Base-by-base conservation (phyloP, 768 basidiomycete genomes). In the Grammothele lineata region DNA sequence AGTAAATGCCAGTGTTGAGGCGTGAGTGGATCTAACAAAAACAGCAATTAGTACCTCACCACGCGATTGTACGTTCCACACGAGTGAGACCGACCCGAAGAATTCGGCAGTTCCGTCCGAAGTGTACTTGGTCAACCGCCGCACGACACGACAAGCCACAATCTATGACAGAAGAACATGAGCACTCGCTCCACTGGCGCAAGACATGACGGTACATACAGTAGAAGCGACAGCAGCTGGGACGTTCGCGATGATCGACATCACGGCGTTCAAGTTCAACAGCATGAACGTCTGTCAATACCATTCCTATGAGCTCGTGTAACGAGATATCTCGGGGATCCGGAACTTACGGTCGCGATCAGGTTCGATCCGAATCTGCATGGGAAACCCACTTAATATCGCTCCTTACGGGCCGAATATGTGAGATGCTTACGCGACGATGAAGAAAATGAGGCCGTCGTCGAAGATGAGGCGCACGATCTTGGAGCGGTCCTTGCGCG, bases 221-320 rank as follows among this genome's bases (percentile, higher is more conserved):
- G 83, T 85, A 34, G 81, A 81, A 3, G 78, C 74, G 49, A 85
- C 77, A 15, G 83, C 83, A 26, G 84, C 83, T 3, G 84, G 84
- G 35, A 86, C 82, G 54, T 86, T 86, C 37, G 77, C 78, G 43
- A 86, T 81, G 61, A 87, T 78, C 25, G 80, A 81, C 84, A 86
- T 84, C 52, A 85, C 74, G 12, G 77, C 66, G 59, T 85, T 87
- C 33, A 85, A 64, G 56, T 82, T 70, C 33, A 84, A 42, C 22
- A 81, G 58, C 82, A 86, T 85, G 67, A 85, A 85, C 1, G 80
- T 37, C 50, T 51, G 30, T 10, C 15, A 5, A 18, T 11, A n/a
- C n/a, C n/a, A n/a, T n/a, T n/a, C n/a, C n/a, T n/a, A n/a, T n/a
- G n/a, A n/a, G 11, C 5, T 3, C 21, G 18, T 36, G 64, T n/a